Evolutionary conservation across 768 basidiomycete species (phyloP), one percentile per base, ranked within the genome.

Genomic region (Chalciporus pseudorubinellus): DNA sequence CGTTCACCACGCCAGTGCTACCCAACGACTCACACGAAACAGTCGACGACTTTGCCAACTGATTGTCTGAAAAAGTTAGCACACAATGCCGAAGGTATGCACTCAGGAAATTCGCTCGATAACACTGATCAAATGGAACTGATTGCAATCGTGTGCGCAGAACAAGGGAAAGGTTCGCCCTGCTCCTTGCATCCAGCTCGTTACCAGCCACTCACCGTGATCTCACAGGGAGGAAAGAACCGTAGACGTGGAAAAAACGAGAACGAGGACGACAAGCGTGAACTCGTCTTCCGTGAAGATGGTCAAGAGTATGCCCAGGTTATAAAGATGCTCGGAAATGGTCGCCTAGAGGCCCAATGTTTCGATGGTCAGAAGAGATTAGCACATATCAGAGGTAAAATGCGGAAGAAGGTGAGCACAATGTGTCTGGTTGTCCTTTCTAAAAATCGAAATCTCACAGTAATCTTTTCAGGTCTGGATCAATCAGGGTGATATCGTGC

Each of bases 241-340:
- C 84, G 95, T 75, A 83, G 97, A 82, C 82, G 97, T 75, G 97
- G 97, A 80, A 99, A 99, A 84, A 98, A 98, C 74, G 95, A 99
- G 77, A 97, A 95, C 75, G 97, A 98, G 50, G 90, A 92, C 62
- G 92, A 97, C 77, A 98, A 98, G 80, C 89, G 97, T 62, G 97
- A 99, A 71, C 82, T 98, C 50, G 94, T 98, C 36, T 98, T 98
- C 80, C 88, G 91, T 64, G 95, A 98, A 71, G 97, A 98, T 66
- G 95, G 95, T 7, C 97, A 99, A 73, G 94, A 98, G 71, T 99
- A 99, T 70, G 97, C 93, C 14, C 97, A 98, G 70, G 97, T 98
- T 45, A 85, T 75, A 48, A 99, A 98, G 77, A 99, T 99, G 97
- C 80, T 99, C 39, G 97, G 97, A 26, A 99, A 99, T 66, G 95